These are phyloP conservation scores for Pythium sukuiense DNA, from an alignment of 352 stramenopile species.

Conservation along the genomic window DNA sequence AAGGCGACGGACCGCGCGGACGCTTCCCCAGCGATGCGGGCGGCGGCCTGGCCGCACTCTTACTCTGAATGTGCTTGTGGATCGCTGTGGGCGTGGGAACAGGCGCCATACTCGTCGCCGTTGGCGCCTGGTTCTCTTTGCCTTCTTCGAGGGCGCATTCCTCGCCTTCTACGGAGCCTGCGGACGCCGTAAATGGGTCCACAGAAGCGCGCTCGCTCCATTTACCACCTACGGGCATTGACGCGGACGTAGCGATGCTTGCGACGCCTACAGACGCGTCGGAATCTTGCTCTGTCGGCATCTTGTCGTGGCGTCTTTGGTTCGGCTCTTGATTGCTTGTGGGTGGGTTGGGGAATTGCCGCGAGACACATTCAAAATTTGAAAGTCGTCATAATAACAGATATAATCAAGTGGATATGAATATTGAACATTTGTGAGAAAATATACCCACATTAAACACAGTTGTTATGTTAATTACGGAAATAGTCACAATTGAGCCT, in stretches of 20 bases:
- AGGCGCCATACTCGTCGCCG: neutral
- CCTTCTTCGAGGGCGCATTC: neutral
- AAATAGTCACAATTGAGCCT: no score
- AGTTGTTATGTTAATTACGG: no score
- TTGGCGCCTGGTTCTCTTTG: neutral
- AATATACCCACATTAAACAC: neutral
- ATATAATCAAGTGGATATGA: neutral
- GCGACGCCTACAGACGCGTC: neutral
- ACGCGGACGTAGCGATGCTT: neutral
- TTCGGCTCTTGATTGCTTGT: neutral
- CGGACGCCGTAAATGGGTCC: slow-evolving; percentile 14
- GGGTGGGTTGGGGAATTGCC: neutral
- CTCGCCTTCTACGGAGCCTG: slow-evolving; percentile 2
- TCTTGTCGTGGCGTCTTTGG: neutral
- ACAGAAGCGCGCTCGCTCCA: slow-evolving; percentile 13
- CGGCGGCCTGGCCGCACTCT: neutral
- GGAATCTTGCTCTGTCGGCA: slow-evolving; percentile 11
- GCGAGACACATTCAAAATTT: neutral
- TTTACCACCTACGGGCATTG: neutral
- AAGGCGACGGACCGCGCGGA: slow-evolving; percentile 19
- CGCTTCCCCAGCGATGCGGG: slow-evolving; percentile 18
- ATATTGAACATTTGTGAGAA: neutral
- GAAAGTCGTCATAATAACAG: neutral
- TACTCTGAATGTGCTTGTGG: neutral
- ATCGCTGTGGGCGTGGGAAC: neutral